Percentiles rank a stretch among this genome's conserved stretches.
These are phyloP conservation scores for Metarhizium robertsii DNA, from an alignment of 2,329 filamentous ascomycete genomes.

Conservation along the genomic window DNA sequence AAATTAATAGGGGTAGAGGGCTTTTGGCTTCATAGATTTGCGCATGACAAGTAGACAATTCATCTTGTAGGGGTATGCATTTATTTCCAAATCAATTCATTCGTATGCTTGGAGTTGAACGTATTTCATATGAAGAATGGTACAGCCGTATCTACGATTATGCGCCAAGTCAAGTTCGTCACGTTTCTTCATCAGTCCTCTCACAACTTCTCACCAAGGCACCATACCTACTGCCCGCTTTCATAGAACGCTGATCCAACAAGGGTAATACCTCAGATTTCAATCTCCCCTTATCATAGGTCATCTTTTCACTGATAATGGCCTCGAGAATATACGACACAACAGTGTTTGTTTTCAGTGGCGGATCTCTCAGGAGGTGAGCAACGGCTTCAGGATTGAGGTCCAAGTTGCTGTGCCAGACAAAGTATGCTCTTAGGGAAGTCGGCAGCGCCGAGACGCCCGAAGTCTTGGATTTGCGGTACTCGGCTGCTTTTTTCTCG, in stretches of 20 bases:
- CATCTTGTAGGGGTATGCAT: no score
- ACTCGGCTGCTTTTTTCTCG: slow-evolving; percentile 27
- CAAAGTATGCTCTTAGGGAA: slow-evolving; percentile 48
- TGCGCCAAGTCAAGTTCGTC: not conserved
- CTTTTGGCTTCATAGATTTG: slow-evolving; percentile 28
- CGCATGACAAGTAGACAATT: not conserved
- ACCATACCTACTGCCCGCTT: slow-evolving; percentile 15
- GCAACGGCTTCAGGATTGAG: slow-evolving; percentile 42
- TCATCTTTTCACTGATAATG: slow-evolving; percentile 40
- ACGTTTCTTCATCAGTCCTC: slow-evolving; percentile 1
- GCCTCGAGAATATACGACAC: slow-evolving; percentile 49
- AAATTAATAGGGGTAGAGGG: slow-evolving; percentile 68
- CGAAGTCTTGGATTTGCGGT: slow-evolving; percentile 20
- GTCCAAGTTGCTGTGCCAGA: slow-evolving; percentile 49
- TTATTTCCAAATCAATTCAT: not conserved
- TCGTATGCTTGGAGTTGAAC: no score
- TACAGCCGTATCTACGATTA: not conserved
- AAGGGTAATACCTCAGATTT: slow-evolving; percentile 31
- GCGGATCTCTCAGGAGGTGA: slow-evolving; percentile 47
- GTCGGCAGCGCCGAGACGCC: slow-evolving; percentile 17
- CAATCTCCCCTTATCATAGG: slow-evolving; percentile 37
- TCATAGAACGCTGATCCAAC: slow-evolving; percentile 15
- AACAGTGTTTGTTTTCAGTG: slow-evolving; percentile 47
- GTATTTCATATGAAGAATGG: no score
- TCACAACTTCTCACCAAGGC: slow-evolving; percentile 16